phyloP scores from a whole-genome alignment of 208 protist genomes.

The Trypanosoma congolense region DNA sequence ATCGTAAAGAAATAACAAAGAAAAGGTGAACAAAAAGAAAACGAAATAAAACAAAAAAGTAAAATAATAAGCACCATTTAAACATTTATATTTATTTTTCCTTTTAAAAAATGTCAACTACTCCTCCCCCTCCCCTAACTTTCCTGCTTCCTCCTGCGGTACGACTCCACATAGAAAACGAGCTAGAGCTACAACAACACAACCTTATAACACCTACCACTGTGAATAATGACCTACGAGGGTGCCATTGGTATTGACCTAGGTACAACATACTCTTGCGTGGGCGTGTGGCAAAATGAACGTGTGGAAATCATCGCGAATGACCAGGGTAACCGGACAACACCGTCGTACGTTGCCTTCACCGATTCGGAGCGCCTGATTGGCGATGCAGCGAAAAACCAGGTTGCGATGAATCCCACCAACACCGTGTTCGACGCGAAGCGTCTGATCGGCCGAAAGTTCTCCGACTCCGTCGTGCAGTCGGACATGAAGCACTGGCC shows the following conservation, averaged over 20 bases:
- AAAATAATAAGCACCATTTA: background rate
- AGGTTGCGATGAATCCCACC: slow-evolving; percentile 77
- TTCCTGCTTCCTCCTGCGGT: too few relatives aligned
- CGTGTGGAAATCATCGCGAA: slow-evolving; percentile 99
- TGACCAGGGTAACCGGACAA: slow-evolving; percentile 98
- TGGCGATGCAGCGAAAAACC: slow-evolving; percentile 94
- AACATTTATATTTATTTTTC: background rate
- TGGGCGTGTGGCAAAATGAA: slow-evolving; percentile 94
- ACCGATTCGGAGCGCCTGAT: slow-evolving; percentile 93
- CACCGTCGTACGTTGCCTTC: slow-evolving; percentile 99
- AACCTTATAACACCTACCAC: slow-evolving; percentile 70
- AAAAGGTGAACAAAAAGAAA: slow-evolving; percentile 4
- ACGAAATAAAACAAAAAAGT: background rate
- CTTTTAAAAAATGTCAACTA: background rate
- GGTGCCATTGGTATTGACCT: slow-evolving; percentile 87
- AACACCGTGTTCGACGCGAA: slow-evolving; percentile 95
- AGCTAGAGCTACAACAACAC: background rate
- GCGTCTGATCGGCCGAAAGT: slow-evolving; percentile 90
- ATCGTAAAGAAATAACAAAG: background rate
- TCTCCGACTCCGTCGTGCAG: slow-evolving; percentile 86
- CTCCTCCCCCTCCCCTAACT: too few relatives aligned
- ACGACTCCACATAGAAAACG: too few relatives aligned
- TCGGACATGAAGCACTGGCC: slow-evolving; percentile 92
- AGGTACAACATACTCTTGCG: slow-evolving; percentile 96
- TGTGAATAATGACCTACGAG: slow-evolving; percentile 28